Percentiles rank a stretch among this genome's conserved stretches.
Evolutionary conservation across 1,139 yeast species (phyloP).

Genomic region (Williopsis jadinii): DNA sequence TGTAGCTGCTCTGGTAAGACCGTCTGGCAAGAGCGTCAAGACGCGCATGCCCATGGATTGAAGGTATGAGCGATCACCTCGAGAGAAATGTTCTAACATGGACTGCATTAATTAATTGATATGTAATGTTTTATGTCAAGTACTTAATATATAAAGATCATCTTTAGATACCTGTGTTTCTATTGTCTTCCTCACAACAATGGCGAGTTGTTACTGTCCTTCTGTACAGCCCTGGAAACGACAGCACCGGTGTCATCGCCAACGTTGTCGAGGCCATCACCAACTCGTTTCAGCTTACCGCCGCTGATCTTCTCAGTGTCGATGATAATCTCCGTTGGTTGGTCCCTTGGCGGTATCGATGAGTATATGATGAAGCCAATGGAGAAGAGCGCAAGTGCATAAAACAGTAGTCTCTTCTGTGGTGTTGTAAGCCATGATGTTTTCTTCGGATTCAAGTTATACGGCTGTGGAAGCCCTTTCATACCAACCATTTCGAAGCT

Average conservation of each 20-base stretch:
- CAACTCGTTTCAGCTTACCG: neutral
- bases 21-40: conserved; percentile 88
- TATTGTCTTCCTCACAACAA: too few species aligned
- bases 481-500: conserved; percentile 1
- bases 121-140: too few species aligned
- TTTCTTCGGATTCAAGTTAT: conserved; percentile 17
- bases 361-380: conserved; percentile 26
- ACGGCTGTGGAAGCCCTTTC: conserved; percentile 22
- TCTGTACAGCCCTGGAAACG: neutral
- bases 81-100: too few species aligned
- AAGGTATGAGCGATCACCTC: conserved; percentile 10
- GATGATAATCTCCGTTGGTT: conserved; percentile 11
- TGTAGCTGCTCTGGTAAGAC: conserved; percentile 95
- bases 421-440: conserved; percentile 32
- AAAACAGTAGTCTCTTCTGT: conserved; percentile 33
- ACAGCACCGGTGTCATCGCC: neutral
- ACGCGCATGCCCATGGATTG: conserved; percentile 56
- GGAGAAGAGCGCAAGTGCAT: conserved; percentile 26
- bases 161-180: too few species aligned
- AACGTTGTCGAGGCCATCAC: neutral
- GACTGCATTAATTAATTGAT: too few species aligned
- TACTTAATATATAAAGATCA: too few species aligned
- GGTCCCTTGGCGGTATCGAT: conserved; percentile 18
- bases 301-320: conserved; percentile 6
- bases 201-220: too few species aligned